Conservation (phyloP, 2,329 filamentous ascomycete species). For the Trichoderma sp. region DNA sequence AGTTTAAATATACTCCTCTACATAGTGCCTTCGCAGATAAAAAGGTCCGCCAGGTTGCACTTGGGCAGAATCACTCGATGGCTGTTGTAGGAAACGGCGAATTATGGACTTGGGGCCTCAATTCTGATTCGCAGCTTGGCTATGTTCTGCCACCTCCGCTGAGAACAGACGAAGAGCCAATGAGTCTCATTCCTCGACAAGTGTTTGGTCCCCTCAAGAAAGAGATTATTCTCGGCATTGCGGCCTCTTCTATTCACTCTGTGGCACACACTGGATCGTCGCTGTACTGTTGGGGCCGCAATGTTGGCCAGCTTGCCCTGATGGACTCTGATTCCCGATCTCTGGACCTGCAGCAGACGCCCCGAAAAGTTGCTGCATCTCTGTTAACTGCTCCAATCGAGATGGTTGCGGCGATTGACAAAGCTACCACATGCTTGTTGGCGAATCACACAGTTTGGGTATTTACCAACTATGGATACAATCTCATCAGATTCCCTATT, state of each 20-base stretch:
- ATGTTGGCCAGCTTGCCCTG: slow-evolving; percentile 88
- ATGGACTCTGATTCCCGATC: slow-evolving; percentile 95
- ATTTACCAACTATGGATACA: slow-evolving; percentile 94
- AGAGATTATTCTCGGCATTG: slow-evolving; percentile 77
- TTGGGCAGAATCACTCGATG: slow-evolving; percentile 90
- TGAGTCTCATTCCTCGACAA: slow-evolving; percentile 80
- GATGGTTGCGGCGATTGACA: slow-evolving; percentile 86
- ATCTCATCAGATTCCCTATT: slow-evolving; percentile 82
- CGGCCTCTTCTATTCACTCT: slow-evolving; percentile 89
- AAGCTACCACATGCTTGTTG: slow-evolving; percentile 82
- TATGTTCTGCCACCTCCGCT: slow-evolving; percentile 72
- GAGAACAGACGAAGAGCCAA: slow-evolving; percentile 78
- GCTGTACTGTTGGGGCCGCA: slow-evolving; percentile 93
- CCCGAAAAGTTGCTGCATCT: slow-evolving; percentile 86
- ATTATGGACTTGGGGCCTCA: slow-evolving; percentile 93
- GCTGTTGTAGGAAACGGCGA: slow-evolving; percentile 86
- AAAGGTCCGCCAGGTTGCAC: slow-evolving; percentile 74
- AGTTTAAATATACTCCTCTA: slow-evolving; percentile 83
- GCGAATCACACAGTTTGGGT: slow-evolving; percentile 89
- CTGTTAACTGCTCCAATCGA: slow-evolving; percentile 68
- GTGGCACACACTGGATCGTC: slow-evolving; percentile 81
- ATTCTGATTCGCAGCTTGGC: slow-evolving; percentile 82
- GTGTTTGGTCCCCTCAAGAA: slow-evolving; percentile 91
- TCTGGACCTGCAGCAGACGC: slow-evolving; percentile 78
- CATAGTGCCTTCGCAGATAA: slow-evolving; percentile 76